Conservation (phyloP, 176 grass and related monocot species). For the Carex pumila region DNA sequence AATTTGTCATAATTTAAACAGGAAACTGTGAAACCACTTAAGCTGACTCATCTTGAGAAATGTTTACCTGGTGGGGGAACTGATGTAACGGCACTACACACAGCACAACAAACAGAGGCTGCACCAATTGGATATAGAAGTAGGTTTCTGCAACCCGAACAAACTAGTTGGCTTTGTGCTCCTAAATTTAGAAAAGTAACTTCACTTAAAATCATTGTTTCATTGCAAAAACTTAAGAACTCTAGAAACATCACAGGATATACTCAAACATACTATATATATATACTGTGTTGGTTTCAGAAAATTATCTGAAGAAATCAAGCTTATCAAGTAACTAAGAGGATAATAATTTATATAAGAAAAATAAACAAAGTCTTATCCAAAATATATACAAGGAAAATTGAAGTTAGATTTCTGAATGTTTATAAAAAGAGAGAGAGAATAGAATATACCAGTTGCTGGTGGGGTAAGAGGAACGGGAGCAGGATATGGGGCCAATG, state of each 20-base stretch:
- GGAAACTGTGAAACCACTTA: neutral
- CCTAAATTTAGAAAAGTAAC: slow-evolving; percentile 34
- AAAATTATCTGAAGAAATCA: neutral
- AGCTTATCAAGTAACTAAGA: neutral
- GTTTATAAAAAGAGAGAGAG: neutral
- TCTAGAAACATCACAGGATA: neutral
- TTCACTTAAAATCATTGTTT: neutral
- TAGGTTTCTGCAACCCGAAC: slow-evolving; percentile 86
- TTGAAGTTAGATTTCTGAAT: neutral
- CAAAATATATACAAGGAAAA: neutral
- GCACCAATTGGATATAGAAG: slow-evolving; percentile 91
- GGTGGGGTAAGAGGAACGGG: slow-evolving; percentile 62
- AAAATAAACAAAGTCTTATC: neutral
- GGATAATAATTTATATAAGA: neutral
- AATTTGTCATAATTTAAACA: neutral
- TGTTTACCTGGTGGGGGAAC: slow-evolving; percentile 80
- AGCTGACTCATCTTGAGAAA: neutral
- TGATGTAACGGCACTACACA: slow-evolving; percentile 81
- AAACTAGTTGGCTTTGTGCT: slow-evolving; percentile 82
- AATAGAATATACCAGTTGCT: slow-evolving; percentile 47
- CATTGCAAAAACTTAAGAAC: neutral
- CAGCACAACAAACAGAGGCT: slow-evolving; percentile 82
- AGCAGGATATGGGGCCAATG: slow-evolving; percentile 82
- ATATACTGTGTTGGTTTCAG: neutral
- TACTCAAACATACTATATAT: neutral